These are phyloP conservation scores for Sporothrix curviconia DNA, from an alignment of 2,329 filamentous ascomycete species.

Conservation along the genomic window DNA sequence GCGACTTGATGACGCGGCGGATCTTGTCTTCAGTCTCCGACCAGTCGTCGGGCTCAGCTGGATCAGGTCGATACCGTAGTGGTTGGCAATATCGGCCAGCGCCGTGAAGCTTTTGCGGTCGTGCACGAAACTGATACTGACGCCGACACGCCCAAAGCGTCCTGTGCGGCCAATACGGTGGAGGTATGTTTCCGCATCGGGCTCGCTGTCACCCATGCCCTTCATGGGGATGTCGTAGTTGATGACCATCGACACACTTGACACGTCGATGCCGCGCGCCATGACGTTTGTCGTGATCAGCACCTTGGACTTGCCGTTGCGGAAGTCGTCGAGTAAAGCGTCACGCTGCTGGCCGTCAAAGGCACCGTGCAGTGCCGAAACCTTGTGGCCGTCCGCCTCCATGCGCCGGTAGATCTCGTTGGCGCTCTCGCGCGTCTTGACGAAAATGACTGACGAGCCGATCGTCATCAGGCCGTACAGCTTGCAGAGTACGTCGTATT, in stretches of 20 bases:
- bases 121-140: slow-evolving; percentile 90
- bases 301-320: slow-evolving; percentile 81
- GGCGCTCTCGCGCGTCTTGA: slow-evolving; percentile 84
- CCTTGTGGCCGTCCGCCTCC: slow-evolving; percentile 81
- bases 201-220: slow-evolving; percentile 67
- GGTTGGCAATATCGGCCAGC: slow-evolving; percentile 69
- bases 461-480: slow-evolving; percentile 96
- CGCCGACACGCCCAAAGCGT: slow-evolving; percentile 91
- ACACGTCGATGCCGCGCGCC: slow-evolving; percentile 89
- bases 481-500: slow-evolving; percentile 82
- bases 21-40: slow-evolving; percentile 79
- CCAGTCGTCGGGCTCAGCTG: slow-evolving; percentile 85
- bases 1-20: slow-evolving; percentile 72
- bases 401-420: slow-evolving; percentile 79
- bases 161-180: slow-evolving; percentile 97
- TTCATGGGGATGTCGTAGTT: slow-evolving; percentile 88
- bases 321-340: slow-evolving; percentile 76
- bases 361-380: slow-evolving; percentile 82
- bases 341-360: slow-evolving; percentile 82
- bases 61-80: slow-evolving; percentile 75
- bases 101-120: slow-evolving; percentile 75
- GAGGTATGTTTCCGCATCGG: slow-evolving; percentile 91
- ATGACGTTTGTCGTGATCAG: slow-evolving; percentile 97
- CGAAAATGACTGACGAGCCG: slow-evolving; percentile 96
- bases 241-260: slow-evolving; percentile 90